Evolutionary conservation across 2,329 filamentous ascomycete species (phyloP), one percentile per base, ranked within the genome.

Genomic region (Cladophialophora chaetospira): DNA sequence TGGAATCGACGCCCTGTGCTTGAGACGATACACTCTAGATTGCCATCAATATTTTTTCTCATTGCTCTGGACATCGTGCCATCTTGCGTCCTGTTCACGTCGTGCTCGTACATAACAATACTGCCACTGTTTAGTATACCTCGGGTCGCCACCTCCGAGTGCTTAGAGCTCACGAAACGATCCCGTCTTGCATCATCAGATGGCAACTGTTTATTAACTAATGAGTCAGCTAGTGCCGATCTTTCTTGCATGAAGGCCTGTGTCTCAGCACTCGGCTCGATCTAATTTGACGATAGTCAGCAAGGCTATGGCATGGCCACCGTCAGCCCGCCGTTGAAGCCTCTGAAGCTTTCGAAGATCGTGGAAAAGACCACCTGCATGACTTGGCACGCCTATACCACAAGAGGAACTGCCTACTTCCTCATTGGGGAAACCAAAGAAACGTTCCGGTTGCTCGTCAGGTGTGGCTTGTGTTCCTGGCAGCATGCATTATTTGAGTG

Each of bases 171-270:
- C 33, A 8, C 6, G 13, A n/a, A 8, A 13, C 11, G 8, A 10
- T 26, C 4, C 10, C 17, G 15, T 33, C 17, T 25, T 6, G n/a
- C 19, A 31, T 36, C 29, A 21, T 13, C 28, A 19, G 31, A 26
- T 13, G 17, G 19, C 45, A 26, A 48, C 8, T 48, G 29, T 26
- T 48, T 6, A 28, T 47, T 35, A 21, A 23, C 35, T 23, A 33
- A 29, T 53, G 49, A 44, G 49, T 53, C 49, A 53, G 49, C 49
- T 4, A 10, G 49, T 4, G 2, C 26, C 36, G 38, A 53, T 53
- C 28, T 33, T 13, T 15, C 33, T 36, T 15, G 33, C 17, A 5
- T 36, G 31, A 11, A 28, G 4, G 9, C n/a, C 19, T 49, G n/a
- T 17, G 43, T 26, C 43, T n/a, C n/a, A n/a, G n/a, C n/a, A n/a